phyloP scores from a whole-genome alignment of 768 basidiomycete genomes.

The Boletus patriciae region DNA sequence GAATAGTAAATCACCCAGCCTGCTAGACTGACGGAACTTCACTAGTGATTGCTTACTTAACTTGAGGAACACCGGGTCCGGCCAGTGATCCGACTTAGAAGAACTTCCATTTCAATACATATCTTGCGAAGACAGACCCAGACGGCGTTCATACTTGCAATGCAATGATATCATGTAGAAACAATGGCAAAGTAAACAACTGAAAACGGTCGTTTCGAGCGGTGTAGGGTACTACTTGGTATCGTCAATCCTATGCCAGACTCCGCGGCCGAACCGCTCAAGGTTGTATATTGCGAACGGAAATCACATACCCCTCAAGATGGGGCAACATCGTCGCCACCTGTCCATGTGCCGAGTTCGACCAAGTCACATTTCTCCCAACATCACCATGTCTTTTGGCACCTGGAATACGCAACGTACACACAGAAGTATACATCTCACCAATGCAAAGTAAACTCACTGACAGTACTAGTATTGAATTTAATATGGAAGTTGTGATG shows the following conservation, averaged over 20 bases:
- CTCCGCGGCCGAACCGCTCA: neutral
- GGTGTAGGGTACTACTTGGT: neutral
- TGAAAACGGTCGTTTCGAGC: too few relatives aligned
- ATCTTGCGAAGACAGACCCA: neutral
- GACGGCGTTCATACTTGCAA: conserved; percentile 22
- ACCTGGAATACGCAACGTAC: neutral
- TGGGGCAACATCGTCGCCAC: neutral
- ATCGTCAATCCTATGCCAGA: neutral
- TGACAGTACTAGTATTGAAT: neutral
- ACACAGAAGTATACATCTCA: neutral
- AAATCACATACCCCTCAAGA: neutral
- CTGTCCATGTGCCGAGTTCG: neutral
- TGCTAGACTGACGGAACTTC: neutral
- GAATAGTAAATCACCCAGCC: neutral
- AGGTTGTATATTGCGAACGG: neutral
- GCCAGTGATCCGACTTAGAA: neutral
- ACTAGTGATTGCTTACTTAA: conserved; percentile 1
- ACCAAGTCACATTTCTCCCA: neutral
- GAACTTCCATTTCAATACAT: conserved; percentile 15
- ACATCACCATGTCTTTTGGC: neutral
- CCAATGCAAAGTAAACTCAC: neutral
- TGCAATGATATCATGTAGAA: neutral
- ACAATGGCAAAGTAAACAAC: neutral
- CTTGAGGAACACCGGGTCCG: neutral
- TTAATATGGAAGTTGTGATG: conserved; percentile 2